Evolutionary conservation across 2,329 filamentous ascomycete genomes (phyloP).

Genomic region (Metarhizium guizhouense): DNA sequence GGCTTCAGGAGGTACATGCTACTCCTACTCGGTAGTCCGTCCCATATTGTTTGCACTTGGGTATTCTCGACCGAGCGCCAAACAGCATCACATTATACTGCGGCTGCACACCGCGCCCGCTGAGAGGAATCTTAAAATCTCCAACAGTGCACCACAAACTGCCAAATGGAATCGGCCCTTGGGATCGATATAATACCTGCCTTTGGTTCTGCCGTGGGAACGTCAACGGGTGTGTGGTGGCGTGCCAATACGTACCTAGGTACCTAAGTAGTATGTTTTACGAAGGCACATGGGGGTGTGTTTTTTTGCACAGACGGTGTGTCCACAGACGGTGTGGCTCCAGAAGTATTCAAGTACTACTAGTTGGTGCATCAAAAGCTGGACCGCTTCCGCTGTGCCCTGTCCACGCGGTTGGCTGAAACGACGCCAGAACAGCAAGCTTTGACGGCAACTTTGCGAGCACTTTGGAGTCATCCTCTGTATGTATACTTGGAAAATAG

Average conservation of each 20-base stretch:
- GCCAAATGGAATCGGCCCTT: too few relatives aligned
- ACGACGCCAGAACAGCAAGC: not conserved
- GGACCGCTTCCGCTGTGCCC: not conserved
- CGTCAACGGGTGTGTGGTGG: too few relatives aligned
- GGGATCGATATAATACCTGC: too few relatives aligned
- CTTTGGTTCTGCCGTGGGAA: too few relatives aligned
- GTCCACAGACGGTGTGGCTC: not conserved
- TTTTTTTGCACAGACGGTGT: too few relatives aligned
- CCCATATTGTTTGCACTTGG: not conserved
- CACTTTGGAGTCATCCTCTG: not conserved
- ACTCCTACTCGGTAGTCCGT: too few relatives aligned
- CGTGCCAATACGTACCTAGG: too few relatives aligned
- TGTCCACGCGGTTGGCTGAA: constrained; percentile 1
- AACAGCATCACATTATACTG: too few relatives aligned
- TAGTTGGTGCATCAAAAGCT: not conserved
- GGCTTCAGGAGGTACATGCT: not conserved
- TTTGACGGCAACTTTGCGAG: not conserved
- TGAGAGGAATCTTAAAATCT: too few relatives aligned
- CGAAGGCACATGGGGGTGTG: not conserved
- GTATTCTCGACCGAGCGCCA: not conserved
- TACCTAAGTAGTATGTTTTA: not conserved
- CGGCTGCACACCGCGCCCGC: too few relatives aligned
- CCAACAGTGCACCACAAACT: too few relatives aligned
- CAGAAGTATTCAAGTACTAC: not conserved
- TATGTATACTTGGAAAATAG: not conserved